Percentiles rank a stretch among this genome's conserved stretches.
These are phyloP conservation scores for Wickerhamomyces sp. DNA, from an alignment of 1,139 yeast species.

Conservation along the genomic window DNA sequence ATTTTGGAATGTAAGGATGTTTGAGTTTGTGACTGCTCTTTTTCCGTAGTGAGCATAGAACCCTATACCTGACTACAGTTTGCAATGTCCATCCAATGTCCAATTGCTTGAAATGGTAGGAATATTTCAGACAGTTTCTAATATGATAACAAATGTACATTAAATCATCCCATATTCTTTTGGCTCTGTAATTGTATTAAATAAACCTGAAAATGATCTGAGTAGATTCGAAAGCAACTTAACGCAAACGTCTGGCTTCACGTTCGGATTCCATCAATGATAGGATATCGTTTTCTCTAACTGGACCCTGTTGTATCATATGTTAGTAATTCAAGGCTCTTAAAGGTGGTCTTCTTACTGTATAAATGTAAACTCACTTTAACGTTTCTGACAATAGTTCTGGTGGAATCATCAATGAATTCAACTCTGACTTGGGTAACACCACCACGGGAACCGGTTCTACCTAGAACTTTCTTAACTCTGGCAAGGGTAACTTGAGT, in stretches of 20 bases:
- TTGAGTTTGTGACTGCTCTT: slow-evolving; percentile 5
- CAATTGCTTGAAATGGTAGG: no score
- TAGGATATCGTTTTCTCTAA: slow-evolving; percentile 97
- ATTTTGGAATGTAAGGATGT: slow-evolving; percentile 1
- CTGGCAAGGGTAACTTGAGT: slow-evolving; percentile 98
- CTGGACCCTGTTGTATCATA: slow-evolving; percentile 64
- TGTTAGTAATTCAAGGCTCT: slow-evolving; percentile 15
- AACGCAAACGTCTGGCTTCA: slow-evolving; percentile 76
- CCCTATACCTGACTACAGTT: no score
- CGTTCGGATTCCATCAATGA: slow-evolving; percentile 99
- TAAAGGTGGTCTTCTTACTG: background rate
- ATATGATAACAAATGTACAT: slow-evolving; percentile 21
- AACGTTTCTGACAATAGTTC: slow-evolving; percentile 99
- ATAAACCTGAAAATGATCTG: slow-evolving; percentile 7
- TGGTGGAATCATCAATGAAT: slow-evolving; percentile 95
- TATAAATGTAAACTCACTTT: slow-evolving; percentile 32
- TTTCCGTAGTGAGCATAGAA: background rate
- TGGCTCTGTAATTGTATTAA: slow-evolving; percentile 9
- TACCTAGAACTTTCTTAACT: slow-evolving; percentile 98
- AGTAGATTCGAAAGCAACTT: slow-evolving; percentile 21
- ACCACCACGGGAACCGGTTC: slow-evolving; percentile 99
- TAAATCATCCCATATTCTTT: slow-evolving; percentile 18
- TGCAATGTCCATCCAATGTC: no score
- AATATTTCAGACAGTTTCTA: no score
- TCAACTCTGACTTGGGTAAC: slow-evolving; percentile 99